A percentile compares a stretch with the other conserved stretches of the same genome.
Evolutionary conservation across 2,329 filamentous ascomycete species (phyloP).

Genomic region (Colletotrichum sp.): DNA sequence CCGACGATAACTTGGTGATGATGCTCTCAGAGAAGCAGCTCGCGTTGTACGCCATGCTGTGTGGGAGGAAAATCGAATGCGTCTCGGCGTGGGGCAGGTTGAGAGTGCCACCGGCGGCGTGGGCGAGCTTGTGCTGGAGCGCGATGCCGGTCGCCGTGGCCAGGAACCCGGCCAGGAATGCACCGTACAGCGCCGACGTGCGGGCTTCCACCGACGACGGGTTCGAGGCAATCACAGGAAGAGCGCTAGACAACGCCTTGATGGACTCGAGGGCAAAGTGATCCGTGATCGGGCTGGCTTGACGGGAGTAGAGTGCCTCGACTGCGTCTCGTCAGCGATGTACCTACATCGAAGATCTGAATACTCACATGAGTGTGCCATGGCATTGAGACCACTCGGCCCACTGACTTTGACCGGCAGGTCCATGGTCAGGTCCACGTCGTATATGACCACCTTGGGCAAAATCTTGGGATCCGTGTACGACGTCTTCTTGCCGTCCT

Average conservation of each 20-base stretch:
- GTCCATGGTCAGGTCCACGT: constrained; percentile 18
- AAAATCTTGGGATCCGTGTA: constrained; percentile 14
- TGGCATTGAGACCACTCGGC: constrained; percentile 19
- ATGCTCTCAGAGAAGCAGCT: background rate
- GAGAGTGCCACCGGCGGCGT: constrained; percentile 12
- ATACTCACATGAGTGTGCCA: constrained; percentile 18
- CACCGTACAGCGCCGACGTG: constrained; percentile 18
- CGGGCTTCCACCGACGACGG: constrained; percentile 51
- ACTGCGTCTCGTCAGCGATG: background rate
- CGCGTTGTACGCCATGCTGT: constrained; percentile 17
- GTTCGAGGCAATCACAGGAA: constrained; percentile 57
- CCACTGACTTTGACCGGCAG: constrained; percentile 13
- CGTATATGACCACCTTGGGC: constrained; percentile 21
- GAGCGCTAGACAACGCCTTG: constrained; percentile 33
- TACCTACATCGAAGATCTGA: background rate
- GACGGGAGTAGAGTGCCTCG: constrained; percentile 16
- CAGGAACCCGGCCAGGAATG: constrained; percentile 13
- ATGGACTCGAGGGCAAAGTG: constrained; percentile 19
- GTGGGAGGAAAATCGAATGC: constrained; percentile 16
- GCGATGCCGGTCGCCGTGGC: constrained; percentile 14
- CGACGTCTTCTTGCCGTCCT: constrained; percentile 21
- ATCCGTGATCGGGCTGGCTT: constrained; percentile 15
- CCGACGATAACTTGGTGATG: background rate
- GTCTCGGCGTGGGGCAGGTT: constrained; percentile 20
- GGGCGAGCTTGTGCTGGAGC: constrained; percentile 20